Base-by-base conservation (phyloP, 2,329 filamentous ascomycete genomes). In the Aspergillus hiratsukae region DNA sequence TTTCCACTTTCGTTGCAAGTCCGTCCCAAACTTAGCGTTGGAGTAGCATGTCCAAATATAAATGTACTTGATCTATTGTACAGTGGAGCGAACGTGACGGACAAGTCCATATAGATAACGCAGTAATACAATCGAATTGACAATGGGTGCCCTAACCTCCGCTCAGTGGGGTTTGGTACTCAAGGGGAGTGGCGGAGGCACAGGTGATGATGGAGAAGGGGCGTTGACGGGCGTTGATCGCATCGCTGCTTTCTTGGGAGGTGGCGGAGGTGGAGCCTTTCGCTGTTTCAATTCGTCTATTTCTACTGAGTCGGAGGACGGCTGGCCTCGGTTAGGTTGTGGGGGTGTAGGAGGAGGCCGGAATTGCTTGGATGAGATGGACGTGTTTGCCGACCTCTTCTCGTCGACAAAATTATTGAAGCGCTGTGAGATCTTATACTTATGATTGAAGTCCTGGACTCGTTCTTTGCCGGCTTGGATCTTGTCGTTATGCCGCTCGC, bases 401-500 rank as follows among this genome's bases (percentile, higher is more conserved):
- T 76, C 71, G 29, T 77, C 75, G 4, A 78, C 70, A 57, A 75
- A 75, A n/a, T 72, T 75, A 59, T 80, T 81, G 50, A 83, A 70
- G 29, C 75, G 76, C 17, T 78, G 73, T 4, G 75, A 70, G 51
- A 85, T 85, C 21, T 63, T 57, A 46, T 62, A 63, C 52, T 64
- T 61, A 59, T 66, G 54, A 50, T 64, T 65, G 21, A 66, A 61
- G 1, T 74, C 77, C 58, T 81, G 83, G 3, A 86, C 83, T 21
- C 78, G 80, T 65, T 80, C 76, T 64, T 81, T 78, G 0, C 86
- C 87, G 1, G 83, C 75, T 1, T 83, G 81, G 3, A 89, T 82
- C 66, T 90, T 84, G n/a, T 87, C 87, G 3, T 86, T 83, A 64
- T 90, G 87, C 28, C 86, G 76, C 67, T 89, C 83, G 14, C 86